Conservation (phyloP, 495 filamentous ascomycete genomes). For the Xanthoparmelia taractica region DNA sequence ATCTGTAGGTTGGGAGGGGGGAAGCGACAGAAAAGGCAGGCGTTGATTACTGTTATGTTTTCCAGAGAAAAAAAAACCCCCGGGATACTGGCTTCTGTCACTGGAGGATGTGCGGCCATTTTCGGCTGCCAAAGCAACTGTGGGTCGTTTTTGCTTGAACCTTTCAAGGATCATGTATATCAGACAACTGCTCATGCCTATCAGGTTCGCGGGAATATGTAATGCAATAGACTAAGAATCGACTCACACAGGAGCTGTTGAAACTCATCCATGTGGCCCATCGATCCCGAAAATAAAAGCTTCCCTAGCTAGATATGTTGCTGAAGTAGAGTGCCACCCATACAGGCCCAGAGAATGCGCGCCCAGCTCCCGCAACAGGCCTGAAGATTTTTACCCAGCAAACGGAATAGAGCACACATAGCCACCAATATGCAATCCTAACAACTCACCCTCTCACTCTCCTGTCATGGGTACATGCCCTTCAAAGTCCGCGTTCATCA, state of each 20-base stretch:
- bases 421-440: background rate
- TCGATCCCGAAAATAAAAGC: background rate
- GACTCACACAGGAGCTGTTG: background rate
- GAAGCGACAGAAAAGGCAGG: background rate
- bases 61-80: background rate
- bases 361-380: background rate
- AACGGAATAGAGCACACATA: background rate
- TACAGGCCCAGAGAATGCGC: background rate
- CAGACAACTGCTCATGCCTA: background rate
- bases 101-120: background rate
- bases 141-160: background rate
- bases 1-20: background rate
- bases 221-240: background rate
- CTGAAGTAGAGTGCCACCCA: background rate
- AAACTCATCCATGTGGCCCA: background rate
- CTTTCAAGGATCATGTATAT: background rate
- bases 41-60: background rate
- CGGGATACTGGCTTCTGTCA: background rate
- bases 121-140: background rate
- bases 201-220: background rate
- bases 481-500: background rate
- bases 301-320: background rate
- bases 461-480: background rate
- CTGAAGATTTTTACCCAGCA: background rate
- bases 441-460: background rate